Conservation (phyloP, 1,284 basidiomycete genomes). For the Microbotryum saponariae region DNA sequence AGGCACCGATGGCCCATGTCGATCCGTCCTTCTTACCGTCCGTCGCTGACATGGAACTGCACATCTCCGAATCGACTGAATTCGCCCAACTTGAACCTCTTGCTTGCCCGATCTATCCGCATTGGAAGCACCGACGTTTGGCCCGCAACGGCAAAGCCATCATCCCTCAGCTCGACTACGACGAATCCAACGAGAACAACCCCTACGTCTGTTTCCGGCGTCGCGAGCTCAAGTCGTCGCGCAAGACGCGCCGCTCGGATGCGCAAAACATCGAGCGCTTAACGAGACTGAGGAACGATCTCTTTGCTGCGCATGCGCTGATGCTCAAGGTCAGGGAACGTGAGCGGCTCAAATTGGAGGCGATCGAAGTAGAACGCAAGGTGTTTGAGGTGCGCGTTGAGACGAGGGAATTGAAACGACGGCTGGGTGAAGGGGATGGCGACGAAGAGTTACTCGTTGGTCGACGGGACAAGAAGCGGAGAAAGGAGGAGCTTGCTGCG, state of each 20-base stretch:
- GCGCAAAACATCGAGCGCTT: constrained; percentile 81
- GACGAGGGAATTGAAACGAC: constrained; percentile 70
- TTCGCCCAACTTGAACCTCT: constrained; percentile 44
- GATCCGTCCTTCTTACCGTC: constrained; percentile 4
- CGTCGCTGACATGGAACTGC: not conserved
- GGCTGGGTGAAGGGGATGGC: constrained; percentile 58
- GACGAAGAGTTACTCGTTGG: constrained; percentile 75
- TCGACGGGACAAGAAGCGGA: constrained; percentile 52
- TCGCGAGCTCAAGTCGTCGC: constrained; percentile 84
- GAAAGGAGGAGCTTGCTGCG: constrained; percentile 45
- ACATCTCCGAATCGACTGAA: no score
- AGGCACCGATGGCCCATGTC: constrained; percentile 80
- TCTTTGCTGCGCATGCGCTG: constrained; percentile 63
- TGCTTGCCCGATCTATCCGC: constrained; percentile 62
- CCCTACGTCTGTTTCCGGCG: constrained; percentile 98
- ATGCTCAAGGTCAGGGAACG: constrained; percentile 61
- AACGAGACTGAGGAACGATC: constrained; percentile 66
- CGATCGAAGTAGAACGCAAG: constrained; percentile 52
- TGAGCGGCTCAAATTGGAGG: constrained; percentile 66
- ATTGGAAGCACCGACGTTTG: constrained; percentile 70
- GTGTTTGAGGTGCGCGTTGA: constrained; percentile 73
- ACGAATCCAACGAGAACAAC: constrained; percentile 89
- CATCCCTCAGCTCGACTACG: constrained; percentile 52
- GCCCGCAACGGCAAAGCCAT: constrained; percentile 68
- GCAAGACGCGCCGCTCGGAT: constrained; percentile 89